Conservation (phyloP, 1,139 yeast genomes). For the Pichia norvegensis region DNA sequence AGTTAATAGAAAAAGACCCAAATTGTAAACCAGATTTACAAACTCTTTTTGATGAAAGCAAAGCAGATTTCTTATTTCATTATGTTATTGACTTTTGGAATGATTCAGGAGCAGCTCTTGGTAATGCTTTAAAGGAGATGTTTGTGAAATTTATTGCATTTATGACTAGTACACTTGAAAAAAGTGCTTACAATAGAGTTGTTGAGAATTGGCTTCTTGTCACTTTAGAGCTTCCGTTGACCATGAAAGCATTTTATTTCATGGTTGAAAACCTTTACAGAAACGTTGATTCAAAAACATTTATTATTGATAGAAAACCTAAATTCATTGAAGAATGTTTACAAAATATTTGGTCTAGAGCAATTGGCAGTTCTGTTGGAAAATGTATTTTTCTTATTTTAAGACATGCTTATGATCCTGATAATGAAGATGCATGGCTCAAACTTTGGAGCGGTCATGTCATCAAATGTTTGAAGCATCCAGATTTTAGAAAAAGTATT, state of each 20-base stretch:
- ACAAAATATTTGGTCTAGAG: conserved; percentile 44
- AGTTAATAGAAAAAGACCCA: conserved; percentile 6
- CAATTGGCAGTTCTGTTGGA: conserved; percentile 62
- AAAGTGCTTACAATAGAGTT: conserved; percentile 19
- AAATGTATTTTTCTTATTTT: conserved; percentile 48
- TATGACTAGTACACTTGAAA: conserved; percentile 16
- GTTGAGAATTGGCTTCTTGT: conserved; percentile 39
- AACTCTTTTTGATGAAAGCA: conserved; percentile 22
- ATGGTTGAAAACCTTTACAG: conserved; percentile 49
- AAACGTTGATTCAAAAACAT: conserved; percentile 33
- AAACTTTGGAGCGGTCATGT: conserved; percentile 43
- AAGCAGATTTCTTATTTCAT: conserved; percentile 37
- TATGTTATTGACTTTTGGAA: conserved; percentile 64
- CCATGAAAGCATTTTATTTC: conserved; percentile 53
- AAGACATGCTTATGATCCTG: conserved; percentile 26
- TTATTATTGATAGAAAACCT: conserved; percentile 38
- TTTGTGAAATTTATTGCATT: conserved; percentile 44
- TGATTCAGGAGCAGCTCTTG: conserved; percentile 62
- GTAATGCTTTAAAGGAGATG: conserved; percentile 57
- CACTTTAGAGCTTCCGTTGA: conserved; percentile 37
- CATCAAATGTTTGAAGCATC: conserved; percentile 29
- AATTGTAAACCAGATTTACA: conserved; percentile 5
- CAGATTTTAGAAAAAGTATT: conserved; percentile 38
- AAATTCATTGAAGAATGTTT: conserved; percentile 41
- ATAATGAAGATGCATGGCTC: conserved; percentile 38